These are phyloP conservation scores for Talaromyces sp. DNA, from an alignment of 2,329 filamentous ascomycete genomes.

Conservation along the genomic window DNA sequence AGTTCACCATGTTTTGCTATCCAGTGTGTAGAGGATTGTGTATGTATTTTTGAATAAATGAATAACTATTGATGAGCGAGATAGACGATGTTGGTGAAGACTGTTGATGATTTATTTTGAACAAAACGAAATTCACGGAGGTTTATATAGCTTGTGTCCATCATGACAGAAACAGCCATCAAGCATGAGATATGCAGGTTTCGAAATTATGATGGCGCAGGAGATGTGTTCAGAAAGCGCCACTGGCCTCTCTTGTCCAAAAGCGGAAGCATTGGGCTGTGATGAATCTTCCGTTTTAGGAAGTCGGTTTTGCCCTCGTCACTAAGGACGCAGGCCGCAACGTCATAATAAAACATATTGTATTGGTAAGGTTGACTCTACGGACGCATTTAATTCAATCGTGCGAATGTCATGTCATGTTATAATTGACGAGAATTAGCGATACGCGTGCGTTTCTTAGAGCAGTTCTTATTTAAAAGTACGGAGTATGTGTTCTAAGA, in stretches of 20 bases:
- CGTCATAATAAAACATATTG: not conserved
- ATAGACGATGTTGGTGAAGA: not conserved
- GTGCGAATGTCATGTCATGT: not conserved
- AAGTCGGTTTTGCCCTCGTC: not conserved
- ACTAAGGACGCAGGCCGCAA: not conserved
- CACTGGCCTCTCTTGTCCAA: not conserved
- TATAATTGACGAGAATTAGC: not conserved
- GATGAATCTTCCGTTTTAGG: not conserved
- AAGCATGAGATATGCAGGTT: not conserved
- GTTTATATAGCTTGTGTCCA: not conserved
- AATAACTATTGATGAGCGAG: not conserved
- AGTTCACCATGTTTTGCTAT: constrained; percentile 4
- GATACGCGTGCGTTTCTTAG: not conserved
- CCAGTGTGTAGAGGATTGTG: not conserved
- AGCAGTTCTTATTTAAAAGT: not conserved
- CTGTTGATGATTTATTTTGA: not conserved
- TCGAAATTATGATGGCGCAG: not conserved
- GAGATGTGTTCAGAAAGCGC: not conserved
- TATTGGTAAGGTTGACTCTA: not conserved
- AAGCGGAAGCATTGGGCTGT: not conserved
- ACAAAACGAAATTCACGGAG: not conserved
- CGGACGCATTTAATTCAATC: not conserved
- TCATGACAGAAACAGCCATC: not conserved
- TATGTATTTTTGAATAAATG: not conserved
- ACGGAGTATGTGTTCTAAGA: not conserved